Evolutionary conservation across 768 basidiomycete species (phyloP).

Genomic region (Rhizopogon vulgaris): DNA sequence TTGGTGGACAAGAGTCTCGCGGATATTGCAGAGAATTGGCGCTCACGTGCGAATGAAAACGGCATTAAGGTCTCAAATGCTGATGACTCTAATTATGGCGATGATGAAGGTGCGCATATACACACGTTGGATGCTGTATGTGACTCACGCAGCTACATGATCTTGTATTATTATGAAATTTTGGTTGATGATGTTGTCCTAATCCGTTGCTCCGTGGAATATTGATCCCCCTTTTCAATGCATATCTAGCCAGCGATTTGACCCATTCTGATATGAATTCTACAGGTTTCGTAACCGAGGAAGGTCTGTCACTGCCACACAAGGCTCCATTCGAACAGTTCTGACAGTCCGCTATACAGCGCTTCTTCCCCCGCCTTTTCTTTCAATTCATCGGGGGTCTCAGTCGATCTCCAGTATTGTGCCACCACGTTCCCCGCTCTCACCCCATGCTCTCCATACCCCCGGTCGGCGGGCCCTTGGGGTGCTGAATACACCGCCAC

Average conservation of each 20-base stretch:
- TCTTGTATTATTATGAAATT: constrained; percentile 1
- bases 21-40: constrained; percentile 65
- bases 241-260: constrained; percentile 47
- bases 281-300: constrained; percentile 40
- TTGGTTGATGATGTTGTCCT: constrained; percentile 3
- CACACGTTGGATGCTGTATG: constrained; percentile 7
- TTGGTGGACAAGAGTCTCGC: constrained; percentile 44
- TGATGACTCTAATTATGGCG: constrained; percentile 31
- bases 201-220: constrained; percentile 1
- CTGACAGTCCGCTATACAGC: constrained; percentile 29
- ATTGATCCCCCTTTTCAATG: constrained; percentile 7
- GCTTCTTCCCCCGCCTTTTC: constrained; percentile 52
- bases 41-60: constrained; percentile 63
- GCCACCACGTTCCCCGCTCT: constrained; percentile 24
- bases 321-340: constrained; percentile 9
- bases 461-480: constrained; percentile 31
- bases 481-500: constrained; percentile 55
- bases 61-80: constrained; percentile 57
- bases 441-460: constrained; percentile 22
- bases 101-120: constrained; percentile 44
- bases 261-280: constrained; percentile 45
- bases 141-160: constrained; percentile 10
- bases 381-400: constrained; percentile 49
- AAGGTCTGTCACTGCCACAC: constrained; percentile 33
- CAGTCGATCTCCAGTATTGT: constrained; percentile 51